Conservation (phyloP, 345 rosid genomes). For the Odontarrhena argentea region DNA sequence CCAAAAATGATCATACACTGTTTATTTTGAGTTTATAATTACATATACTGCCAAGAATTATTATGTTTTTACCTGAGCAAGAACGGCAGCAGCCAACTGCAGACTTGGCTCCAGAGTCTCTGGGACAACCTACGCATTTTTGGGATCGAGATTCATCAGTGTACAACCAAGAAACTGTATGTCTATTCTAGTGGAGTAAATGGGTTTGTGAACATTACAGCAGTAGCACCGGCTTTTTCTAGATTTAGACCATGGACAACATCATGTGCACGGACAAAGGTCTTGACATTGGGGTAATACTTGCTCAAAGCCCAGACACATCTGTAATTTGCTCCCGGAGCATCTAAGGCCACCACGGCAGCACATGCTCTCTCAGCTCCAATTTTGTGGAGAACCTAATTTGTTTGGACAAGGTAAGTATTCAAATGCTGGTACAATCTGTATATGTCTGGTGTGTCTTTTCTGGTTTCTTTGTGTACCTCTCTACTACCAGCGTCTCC, state of each 20-base stretch:
- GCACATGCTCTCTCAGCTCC: slow-evolving; percentile 99
- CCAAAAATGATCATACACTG: background rate
- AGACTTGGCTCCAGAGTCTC: slow-evolving; percentile 98
- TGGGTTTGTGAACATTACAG: slow-evolving; percentile 54
- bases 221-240: slow-evolving; percentile 97
- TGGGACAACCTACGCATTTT: slow-evolving; percentile 78
- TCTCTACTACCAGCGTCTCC: slow-evolving; percentile 99
- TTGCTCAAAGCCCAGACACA: slow-evolving; percentile 99
- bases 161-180: background rate
- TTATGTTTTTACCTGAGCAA: slow-evolving; percentile 72
- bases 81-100: slow-evolving; percentile 99
- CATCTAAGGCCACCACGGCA: slow-evolving; percentile 89
- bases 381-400: slow-evolving; percentile 90
- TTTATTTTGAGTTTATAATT: background rate
- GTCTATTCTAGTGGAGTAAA: background rate
- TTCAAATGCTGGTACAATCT: slow-evolving; percentile 14
- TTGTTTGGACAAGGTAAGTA: slow-evolving; percentile 23
- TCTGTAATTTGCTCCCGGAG: slow-evolving; percentile 98
- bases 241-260: slow-evolving; percentile 94
- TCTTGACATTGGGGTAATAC: slow-evolving; percentile 92
- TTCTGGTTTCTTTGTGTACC: slow-evolving; percentile 49
- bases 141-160: slow-evolving; percentile 13
- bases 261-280: slow-evolving; percentile 97
- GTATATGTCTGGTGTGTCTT: background rate
- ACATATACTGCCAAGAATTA: slow-evolving; percentile 9